These are phyloP conservation scores for Symbiodinium natans DNA, from an alignment of 73 alveolate species.

Conservation along the genomic window DNA sequence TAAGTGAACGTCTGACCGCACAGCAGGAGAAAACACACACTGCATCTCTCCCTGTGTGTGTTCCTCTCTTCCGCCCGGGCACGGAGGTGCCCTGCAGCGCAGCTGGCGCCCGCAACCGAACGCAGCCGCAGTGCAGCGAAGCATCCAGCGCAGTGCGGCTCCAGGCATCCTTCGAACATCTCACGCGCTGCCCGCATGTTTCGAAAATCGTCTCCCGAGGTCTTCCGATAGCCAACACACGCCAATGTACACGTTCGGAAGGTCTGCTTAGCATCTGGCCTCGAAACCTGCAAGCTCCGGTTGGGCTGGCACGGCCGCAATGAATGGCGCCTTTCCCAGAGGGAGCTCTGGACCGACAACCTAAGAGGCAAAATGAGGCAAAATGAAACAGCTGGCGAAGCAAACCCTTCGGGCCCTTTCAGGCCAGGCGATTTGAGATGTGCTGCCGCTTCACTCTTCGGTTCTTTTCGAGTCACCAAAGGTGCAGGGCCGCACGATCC, in stretches of 20 bases:
- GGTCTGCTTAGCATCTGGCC: not conserved
- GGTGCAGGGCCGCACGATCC: conserved; percentile 63
- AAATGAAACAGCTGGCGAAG: not conserved
- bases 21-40: too few species aligned
- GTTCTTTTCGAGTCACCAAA: not conserved
- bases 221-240: too few species aligned
- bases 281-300: conserved; percentile 60
- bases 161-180: not conserved
- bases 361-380: not conserved
- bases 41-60: too few species aligned
- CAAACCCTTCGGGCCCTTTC: not conserved
- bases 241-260: not conserved
- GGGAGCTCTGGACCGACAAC: conserved; percentile 14
- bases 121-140: not conserved
- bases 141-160: conserved; percentile 13
- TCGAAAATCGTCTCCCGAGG: too few species aligned
- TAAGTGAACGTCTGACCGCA: too few species aligned
- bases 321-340: conserved; percentile 63
- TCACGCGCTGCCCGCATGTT: too few species aligned
- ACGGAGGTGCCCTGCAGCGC: conserved; percentile 11
- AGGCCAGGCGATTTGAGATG: not conserved
- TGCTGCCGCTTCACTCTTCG: not conserved
- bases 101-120: conserved; percentile 8
- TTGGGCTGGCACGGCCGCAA: conserved; percentile 48
- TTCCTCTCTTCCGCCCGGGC: not conserved